Conservation (phyloP, 202 grass and related monocot species). For the Hordeum pubiflorum region DNA sequence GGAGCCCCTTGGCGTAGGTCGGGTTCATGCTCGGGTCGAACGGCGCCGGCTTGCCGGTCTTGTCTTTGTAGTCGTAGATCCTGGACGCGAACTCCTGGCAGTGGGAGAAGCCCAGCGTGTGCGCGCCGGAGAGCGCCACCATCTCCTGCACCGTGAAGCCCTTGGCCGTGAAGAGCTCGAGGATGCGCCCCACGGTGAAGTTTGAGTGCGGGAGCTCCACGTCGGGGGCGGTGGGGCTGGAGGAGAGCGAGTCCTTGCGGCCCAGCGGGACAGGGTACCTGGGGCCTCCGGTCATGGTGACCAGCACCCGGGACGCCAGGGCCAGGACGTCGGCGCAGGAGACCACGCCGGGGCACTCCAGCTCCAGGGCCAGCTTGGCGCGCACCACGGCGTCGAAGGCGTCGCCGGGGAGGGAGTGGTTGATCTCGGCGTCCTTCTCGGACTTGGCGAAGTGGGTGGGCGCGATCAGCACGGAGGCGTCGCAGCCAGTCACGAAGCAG, state of each 20-base stretch:
- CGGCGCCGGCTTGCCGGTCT: constrained; percentile 23
- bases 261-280: constrained; percentile 63
- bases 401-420: constrained; percentile 77
- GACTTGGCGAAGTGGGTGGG: constrained; percentile 63
- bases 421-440: constrained; percentile 74
- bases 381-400: constrained; percentile 74
- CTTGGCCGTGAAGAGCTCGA: constrained; percentile 55
- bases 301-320: constrained; percentile 56
- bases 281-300: constrained; percentile 82
- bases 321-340: constrained; percentile 93
- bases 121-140: constrained; percentile 78
- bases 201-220: constrained; percentile 51
- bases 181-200: constrained; percentile 44
- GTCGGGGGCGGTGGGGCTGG: constrained; percentile 42
- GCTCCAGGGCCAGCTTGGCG: constrained; percentile 76
- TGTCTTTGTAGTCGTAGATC: constrained; percentile 51
- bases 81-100: constrained; percentile 71
- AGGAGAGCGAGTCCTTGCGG: constrained; percentile 72
- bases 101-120: constrained; percentile 93
- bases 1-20: constrained; percentile 45
- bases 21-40: constrained; percentile 86
- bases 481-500: constrained; percentile 82
- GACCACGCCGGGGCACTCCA: constrained; percentile 85
- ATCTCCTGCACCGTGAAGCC: constrained; percentile 76
- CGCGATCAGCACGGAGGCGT: constrained; percentile 70